phyloP scores from a whole-genome alignment of 2,329 filamentous ascomycete genomes.

The Corniculantispora saksenae region DNA sequence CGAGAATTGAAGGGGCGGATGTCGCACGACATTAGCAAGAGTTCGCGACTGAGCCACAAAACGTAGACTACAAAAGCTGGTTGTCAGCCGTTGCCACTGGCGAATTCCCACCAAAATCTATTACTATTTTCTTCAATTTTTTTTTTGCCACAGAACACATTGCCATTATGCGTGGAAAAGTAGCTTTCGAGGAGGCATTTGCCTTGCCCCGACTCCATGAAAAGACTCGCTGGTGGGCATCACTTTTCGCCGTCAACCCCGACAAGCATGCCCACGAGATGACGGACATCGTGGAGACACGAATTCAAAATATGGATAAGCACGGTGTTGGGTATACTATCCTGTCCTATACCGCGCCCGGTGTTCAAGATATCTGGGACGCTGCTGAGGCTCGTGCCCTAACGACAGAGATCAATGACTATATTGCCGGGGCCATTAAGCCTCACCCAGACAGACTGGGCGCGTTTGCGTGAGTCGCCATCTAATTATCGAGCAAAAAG shows the following conservation, averaged over 20 bases:
- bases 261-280: conserved; percentile 60
- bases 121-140: not conserved
- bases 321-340: conserved; percentile 51
- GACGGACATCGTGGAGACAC: conserved; percentile 41
- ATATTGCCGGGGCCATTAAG: conserved; percentile 40
- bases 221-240: conserved; percentile 62
- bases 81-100: not conserved
- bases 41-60: not conserved
- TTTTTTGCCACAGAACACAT: not conserved
- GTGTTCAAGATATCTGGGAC: conserved; percentile 48
- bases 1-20: conserved; percentile 1
- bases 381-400: conserved; percentile 41
- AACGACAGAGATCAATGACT: conserved; percentile 46
- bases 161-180: conserved; percentile 56
- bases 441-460: conserved; percentile 42
- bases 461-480: conserved; percentile 43
- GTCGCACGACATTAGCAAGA: not conserved
- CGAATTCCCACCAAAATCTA: too few species aligned
- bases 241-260: conserved; percentile 58
- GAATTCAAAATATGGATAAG: conserved; percentile 46
- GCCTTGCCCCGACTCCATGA: conserved; percentile 59
- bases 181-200: conserved; percentile 64
- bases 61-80: conserved; percentile 16
- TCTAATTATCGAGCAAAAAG: too few species aligned
- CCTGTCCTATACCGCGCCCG: conserved; percentile 50